Conservation (phyloP, 768 basidiomycete genomes). For the Trametes gibbosa region DNA sequence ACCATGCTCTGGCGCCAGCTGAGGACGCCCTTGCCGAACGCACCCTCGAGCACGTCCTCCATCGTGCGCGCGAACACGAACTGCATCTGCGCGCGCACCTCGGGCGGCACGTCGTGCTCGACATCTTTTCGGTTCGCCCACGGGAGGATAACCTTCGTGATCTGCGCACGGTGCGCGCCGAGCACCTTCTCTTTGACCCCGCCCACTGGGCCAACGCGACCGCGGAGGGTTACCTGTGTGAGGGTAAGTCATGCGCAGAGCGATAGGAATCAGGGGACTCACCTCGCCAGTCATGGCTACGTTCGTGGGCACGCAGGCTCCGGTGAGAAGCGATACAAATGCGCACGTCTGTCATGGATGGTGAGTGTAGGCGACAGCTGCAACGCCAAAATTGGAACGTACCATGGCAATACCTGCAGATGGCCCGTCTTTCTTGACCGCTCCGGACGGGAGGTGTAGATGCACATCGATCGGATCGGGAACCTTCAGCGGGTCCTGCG, state of each 20-base stretch:
- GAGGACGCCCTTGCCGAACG: slow-evolving; percentile 70
- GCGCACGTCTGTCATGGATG: slow-evolving; percentile 60
- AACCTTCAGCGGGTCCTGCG: slow-evolving; percentile 73
- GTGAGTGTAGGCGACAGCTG: background rate
- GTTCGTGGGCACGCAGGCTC: slow-evolving; percentile 65
- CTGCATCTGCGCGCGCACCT: slow-evolving; percentile 71
- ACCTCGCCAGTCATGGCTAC: slow-evolving; percentile 92
- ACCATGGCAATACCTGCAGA: slow-evolving; percentile 91
- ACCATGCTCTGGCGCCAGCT: slow-evolving; percentile 58
- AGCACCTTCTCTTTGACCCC: slow-evolving; percentile 92
- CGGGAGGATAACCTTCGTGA: slow-evolving; percentile 82
- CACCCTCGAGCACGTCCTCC: slow-evolving; percentile 77
- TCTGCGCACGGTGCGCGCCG: slow-evolving; percentile 84
- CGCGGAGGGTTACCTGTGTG: slow-evolving; percentile 72
- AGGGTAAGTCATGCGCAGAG: too few relatives aligned
- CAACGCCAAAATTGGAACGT: slow-evolving; percentile 13
- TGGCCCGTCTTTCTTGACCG: slow-evolving; percentile 92
- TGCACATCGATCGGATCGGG: slow-evolving; percentile 80
- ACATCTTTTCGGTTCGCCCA: slow-evolving; percentile 86
- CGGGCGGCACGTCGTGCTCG: slow-evolving; percentile 75
- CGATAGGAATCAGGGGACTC: too few relatives aligned
- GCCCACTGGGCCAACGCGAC: slow-evolving; percentile 79
- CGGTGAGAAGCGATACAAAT: slow-evolving; percentile 80
- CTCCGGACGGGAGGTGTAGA: slow-evolving; percentile 84
- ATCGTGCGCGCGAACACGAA: slow-evolving; percentile 82